Percentiles rank a stretch among this genome's conserved stretches.
phyloP scores from a whole-genome alignment of 1,284 basidiomycete species.

The Cryptococcus wingfieldii region DNA sequence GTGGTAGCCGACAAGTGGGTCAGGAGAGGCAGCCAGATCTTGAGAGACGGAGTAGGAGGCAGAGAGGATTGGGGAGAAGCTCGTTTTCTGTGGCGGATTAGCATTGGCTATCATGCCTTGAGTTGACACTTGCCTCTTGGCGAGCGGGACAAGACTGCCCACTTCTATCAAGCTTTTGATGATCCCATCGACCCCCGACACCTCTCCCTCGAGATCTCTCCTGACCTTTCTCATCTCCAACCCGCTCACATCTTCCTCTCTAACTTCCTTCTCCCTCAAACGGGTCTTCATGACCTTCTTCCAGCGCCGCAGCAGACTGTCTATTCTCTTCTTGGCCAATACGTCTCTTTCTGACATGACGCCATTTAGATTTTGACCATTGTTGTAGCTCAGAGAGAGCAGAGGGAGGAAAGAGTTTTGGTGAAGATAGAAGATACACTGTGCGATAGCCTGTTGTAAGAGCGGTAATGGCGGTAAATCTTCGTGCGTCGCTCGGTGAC shows the following conservation, averaged over 20 bases:
- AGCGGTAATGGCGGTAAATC: conserved; percentile 81
- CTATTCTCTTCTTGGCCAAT: conserved; percentile 55
- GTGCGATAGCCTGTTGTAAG: conserved; percentile 67
- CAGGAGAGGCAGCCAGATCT: conserved; percentile 70
- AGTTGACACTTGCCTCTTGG: conserved; percentile 61
- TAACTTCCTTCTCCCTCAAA: conserved; percentile 62
- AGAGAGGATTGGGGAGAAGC: conserved; percentile 49
- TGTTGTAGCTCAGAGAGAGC: conserved; percentile 55
- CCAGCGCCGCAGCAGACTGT: conserved; percentile 34
- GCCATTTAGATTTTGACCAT: neutral
- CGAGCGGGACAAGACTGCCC: conserved; percentile 70
- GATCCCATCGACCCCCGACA: conserved; percentile 62
- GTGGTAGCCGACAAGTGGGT: conserved; percentile 57
- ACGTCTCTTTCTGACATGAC: conserved; percentile 10
- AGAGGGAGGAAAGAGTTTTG: conserved; percentile 69
- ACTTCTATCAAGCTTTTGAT: conserved; percentile 61
- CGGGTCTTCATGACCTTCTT: conserved; percentile 45
- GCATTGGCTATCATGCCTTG: neutral
- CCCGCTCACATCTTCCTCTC: conserved; percentile 60
- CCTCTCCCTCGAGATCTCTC: conserved; percentile 51
- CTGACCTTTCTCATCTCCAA: conserved; percentile 33
- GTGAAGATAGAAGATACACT: conserved; percentile 60
- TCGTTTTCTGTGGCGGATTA: conserved; percentile 48
- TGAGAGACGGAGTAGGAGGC: conserved; percentile 57
- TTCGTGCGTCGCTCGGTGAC: conserved; percentile 94